These are phyloP conservation scores for Cicer cuneatum DNA, from an alignment of 306 rosid genomes.

Conservation along the genomic window DNA sequence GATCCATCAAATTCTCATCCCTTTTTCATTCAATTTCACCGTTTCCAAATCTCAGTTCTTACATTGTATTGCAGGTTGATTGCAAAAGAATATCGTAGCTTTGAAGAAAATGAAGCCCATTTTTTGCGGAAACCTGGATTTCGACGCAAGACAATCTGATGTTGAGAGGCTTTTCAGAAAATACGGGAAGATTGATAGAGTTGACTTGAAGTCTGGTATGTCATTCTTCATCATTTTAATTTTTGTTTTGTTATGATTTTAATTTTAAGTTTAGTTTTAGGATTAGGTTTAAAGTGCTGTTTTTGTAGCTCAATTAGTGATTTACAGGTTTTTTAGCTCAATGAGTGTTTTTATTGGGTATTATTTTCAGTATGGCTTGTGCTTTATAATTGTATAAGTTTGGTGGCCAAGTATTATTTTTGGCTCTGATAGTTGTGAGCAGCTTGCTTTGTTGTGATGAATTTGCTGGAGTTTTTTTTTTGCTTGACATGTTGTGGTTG, in stretches of 20 bases:
- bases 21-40: neutral
- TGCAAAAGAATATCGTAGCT: slow-evolving; percentile 27
- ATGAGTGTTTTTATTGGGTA: neutral
- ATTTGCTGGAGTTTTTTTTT: slow-evolving; percentile 26
- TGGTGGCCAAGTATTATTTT: slow-evolving; percentile 10
- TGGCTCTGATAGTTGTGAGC: slow-evolving; percentile 21
- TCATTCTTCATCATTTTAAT: neutral
- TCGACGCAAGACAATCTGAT: slow-evolving; percentile 78
- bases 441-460: slow-evolving; percentile 35
- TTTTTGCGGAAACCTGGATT: slow-evolving; percentile 82
- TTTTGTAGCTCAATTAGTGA: neutral
- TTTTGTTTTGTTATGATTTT: neutral
- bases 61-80: slow-evolving; percentile 45
- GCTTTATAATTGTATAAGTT: slow-evolving; percentile 11
- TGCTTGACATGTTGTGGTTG: slow-evolving; percentile 27
- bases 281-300: neutral
- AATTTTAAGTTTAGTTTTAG: neutral
- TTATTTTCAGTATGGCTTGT: neutral
- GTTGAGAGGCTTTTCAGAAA: slow-evolving; percentile 76
- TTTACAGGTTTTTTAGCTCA: neutral
- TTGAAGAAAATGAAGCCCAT: slow-evolving; percentile 68
- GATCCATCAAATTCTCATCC: slow-evolving; percentile 23
- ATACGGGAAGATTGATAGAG: slow-evolving; percentile 87
- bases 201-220: slow-evolving; percentile 83
- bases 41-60: slow-evolving; percentile 1